Evolutionary conservation across 83 land plant species (phyloP).

Genomic region (Picea mariana): DNA sequence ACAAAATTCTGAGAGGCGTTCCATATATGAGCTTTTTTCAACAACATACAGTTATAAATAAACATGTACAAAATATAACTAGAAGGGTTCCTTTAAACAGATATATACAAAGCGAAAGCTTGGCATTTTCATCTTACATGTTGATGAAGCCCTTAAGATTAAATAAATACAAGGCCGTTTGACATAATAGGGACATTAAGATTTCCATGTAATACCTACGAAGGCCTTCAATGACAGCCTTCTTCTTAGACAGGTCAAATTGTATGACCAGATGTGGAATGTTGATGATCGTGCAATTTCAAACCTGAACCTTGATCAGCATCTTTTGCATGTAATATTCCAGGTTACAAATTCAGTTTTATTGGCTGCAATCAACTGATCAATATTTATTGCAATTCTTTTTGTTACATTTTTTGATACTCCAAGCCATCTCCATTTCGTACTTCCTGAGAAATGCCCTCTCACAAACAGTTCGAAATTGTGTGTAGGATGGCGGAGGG

Average conservation of each 20-base stretch:
- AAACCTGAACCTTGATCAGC: no score
- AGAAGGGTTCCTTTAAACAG: background rate
- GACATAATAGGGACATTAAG: background rate
- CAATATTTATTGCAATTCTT: conserved; percentile 5
- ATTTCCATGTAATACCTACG: background rate
- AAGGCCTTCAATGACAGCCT: background rate
- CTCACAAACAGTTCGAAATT: background rate
- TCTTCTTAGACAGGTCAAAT: background rate
- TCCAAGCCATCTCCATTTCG: background rate
- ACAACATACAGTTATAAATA: background rate
- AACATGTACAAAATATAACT: background rate
- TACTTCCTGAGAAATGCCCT: background rate
- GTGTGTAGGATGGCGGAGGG: background rate
- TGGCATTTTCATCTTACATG: background rate
- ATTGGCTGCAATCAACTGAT: background rate
- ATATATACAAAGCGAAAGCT: conserved; percentile 3
- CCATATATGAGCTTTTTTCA: background rate
- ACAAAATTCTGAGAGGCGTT: background rate
- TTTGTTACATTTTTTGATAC: background rate
- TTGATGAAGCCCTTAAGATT: background rate
- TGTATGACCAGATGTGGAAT: background rate
- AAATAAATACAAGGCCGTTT: background rate
- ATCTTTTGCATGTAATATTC: no score
- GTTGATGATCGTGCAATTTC: no score
- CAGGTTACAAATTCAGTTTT: no score